Conservation (phyloP, 352 stramenopile genomes). For the Phytophthora ohioensis region DNA sequence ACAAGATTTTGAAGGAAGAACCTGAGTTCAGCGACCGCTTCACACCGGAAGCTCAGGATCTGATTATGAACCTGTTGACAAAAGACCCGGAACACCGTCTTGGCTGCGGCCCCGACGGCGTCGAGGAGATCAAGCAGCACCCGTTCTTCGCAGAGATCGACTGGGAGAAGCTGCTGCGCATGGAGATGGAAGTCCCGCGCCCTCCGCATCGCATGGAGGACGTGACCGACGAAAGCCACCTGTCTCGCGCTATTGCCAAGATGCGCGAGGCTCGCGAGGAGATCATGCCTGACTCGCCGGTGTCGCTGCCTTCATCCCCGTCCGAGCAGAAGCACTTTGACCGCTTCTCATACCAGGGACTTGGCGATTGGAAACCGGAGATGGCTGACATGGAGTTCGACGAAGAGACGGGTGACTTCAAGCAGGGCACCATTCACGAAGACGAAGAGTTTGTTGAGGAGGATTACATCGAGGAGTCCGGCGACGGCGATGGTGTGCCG, state of each 20-base stretch:
- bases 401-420: slow-evolving; percentile 64
- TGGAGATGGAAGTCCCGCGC: slow-evolving; percentile 70
- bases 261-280: slow-evolving; percentile 76
- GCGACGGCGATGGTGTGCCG: slow-evolving; percentile 43
- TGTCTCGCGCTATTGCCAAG: slow-evolving; percentile 72
- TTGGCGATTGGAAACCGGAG: slow-evolving; percentile 66
- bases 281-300: slow-evolving; percentile 75
- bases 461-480: slow-evolving; percentile 41
- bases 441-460: slow-evolving; percentile 69
- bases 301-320: slow-evolving; percentile 70
- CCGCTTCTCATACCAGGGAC: slow-evolving; percentile 75
- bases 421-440: slow-evolving; percentile 62
- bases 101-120: slow-evolving; percentile 63
- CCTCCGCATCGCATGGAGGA: slow-evolving; percentile 79
- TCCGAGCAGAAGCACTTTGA: slow-evolving; percentile 80
- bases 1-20: slow-evolving; percentile 84
- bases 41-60: slow-evolving; percentile 68
- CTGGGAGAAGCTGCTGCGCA: slow-evolving; percentile 64
- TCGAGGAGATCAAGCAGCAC: slow-evolving; percentile 79
- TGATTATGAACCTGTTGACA: slow-evolving; percentile 66
- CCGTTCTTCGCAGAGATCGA: slow-evolving; percentile 79
- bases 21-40: slow-evolving; percentile 76
- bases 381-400: slow-evolving; percentile 77
- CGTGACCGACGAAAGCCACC: slow-evolving; percentile 72
- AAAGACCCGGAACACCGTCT: slow-evolving; percentile 66